Evolutionary conservation across 805 yeast species (phyloP).

Genomic region (Saturnispora besseyi): DNA sequence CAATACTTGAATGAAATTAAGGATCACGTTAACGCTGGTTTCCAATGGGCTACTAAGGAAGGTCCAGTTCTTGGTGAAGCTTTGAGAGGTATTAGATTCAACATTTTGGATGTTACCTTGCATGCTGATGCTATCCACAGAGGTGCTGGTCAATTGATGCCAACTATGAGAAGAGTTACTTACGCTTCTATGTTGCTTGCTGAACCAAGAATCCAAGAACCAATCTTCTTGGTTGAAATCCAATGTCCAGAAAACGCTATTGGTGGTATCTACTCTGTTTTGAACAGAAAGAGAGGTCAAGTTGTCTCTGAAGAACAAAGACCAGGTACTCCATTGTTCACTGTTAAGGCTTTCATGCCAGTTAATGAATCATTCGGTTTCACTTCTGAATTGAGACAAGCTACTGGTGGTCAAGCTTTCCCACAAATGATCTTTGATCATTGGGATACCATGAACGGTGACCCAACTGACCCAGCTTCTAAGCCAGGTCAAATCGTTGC

Average conservation of each 20-base stretch:
- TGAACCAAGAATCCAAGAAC: constrained; percentile 98
- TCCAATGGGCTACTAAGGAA: constrained; percentile 99
- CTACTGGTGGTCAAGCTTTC: constrained; percentile 99
- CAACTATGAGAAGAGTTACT: constrained; percentile 99
- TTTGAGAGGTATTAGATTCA: constrained; percentile 92
- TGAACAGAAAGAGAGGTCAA: constrained; percentile 99
- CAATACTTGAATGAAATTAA: constrained; percentile 98
- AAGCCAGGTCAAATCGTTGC: constrained; percentile 54
- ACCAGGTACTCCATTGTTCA: constrained; percentile 99
- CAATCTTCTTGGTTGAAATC: constrained; percentile 97
- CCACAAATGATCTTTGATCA: constrained; percentile 99
- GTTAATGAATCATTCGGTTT: constrained; percentile 99
- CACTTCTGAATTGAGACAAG: constrained; percentile 99
- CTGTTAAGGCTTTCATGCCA: constrained; percentile 99
- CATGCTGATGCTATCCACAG: constrained; percentile 99
- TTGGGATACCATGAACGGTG: constrained; percentile 88
- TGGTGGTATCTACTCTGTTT: constrained; percentile 99
- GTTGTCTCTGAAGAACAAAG: constrained; percentile 99
- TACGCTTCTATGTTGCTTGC: constrained; percentile 97
- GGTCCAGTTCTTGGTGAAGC: constrained; percentile 98
- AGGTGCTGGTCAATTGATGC: constrained; percentile 99
- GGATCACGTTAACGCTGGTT: constrained; percentile 99
- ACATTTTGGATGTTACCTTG: constrained; percentile 97
- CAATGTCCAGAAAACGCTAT: constrained; percentile 99
- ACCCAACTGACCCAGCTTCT: constrained; percentile 78